Percentiles rank a stretch among this genome's conserved stretches.
Conservation (phyloP, 2,329 filamentous ascomycete genomes). For the Colletotrichum tanaceti region DNA sequence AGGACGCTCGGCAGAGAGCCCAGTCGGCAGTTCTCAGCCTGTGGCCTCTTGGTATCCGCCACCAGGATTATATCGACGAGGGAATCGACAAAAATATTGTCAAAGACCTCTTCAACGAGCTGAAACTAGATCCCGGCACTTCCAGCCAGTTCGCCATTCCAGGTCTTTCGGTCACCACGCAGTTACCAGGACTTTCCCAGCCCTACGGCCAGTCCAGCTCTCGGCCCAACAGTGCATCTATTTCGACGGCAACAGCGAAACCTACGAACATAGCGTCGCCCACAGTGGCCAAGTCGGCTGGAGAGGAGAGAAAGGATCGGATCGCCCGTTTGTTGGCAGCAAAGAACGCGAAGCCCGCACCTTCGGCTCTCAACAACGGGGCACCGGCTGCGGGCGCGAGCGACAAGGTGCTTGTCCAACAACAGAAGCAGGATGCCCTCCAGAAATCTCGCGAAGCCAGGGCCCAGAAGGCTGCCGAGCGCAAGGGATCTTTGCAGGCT, state of each 20-base stretch:
- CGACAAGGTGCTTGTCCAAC: slow-evolving; percentile 78
- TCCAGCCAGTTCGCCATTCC: slow-evolving; percentile 30
- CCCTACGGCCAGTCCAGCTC: slow-evolving; percentile 8
- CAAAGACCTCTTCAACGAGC: slow-evolving; percentile 72
- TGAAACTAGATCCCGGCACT: slow-evolving; percentile 66
- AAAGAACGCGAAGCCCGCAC: slow-evolving; percentile 67
- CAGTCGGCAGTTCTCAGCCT: slow-evolving; percentile 75
- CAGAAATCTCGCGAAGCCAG: slow-evolving; percentile 66
- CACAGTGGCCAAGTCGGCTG: slow-evolving; percentile 50
- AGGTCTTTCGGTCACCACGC: slow-evolving; percentile 3
- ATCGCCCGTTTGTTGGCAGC: slow-evolving; percentile 81
- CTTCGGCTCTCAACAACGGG: slow-evolving; percentile 31
- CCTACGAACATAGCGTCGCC: slow-evolving; percentile 9
- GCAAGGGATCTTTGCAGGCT: slow-evolving; percentile 29
- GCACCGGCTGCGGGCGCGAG: slow-evolving; percentile 52
- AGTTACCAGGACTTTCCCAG: background rate
- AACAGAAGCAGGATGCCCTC: slow-evolving; percentile 82
- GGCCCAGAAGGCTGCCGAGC: slow-evolving; percentile 49
- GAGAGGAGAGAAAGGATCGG: slow-evolving; percentile 77
- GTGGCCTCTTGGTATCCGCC: slow-evolving; percentile 75
- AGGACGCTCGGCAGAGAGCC: slow-evolving; percentile 67
- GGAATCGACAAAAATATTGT: slow-evolving; percentile 75
- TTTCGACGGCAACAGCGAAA: background rate
- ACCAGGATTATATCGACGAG: slow-evolving; percentile 77
- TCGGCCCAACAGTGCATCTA: background rate